Conservation (phyloP, 106 monocot genomes). For the Hemerocallis citrina region DNA sequence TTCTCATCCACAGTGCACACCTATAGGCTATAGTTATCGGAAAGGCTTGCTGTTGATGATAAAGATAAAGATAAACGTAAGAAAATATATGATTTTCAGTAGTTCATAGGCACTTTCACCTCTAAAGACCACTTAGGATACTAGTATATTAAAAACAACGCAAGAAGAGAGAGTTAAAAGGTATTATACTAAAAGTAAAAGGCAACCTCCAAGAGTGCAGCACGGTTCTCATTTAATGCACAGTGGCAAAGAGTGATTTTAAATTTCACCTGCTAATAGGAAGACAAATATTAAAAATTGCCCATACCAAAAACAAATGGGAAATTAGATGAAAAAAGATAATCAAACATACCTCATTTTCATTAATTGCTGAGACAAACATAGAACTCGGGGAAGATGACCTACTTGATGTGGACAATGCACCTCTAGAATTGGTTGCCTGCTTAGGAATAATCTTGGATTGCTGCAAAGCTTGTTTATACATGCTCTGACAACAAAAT, state of each 20-base stretch:
- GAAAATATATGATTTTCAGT: no score
- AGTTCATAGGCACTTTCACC: no score
- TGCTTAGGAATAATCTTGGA: slow-evolving; percentile 77
- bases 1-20: no score
- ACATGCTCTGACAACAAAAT: slow-evolving; percentile 48
- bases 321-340: neutral
- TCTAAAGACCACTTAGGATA: no score
- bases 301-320: slow-evolving; percentile 3
- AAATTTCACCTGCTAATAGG: slow-evolving; percentile 74
- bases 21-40: no score
- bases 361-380: slow-evolving; percentile 57
- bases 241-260: slow-evolving; percentile 89
- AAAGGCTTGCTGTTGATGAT: no score
- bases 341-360: slow-evolving; percentile 62
- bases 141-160: no score
- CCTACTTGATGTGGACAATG: slow-evolving; percentile 55
- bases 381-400: slow-evolving; percentile 88
- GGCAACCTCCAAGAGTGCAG: slow-evolving; percentile 82
- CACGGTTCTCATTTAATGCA: slow-evolving; percentile 73
- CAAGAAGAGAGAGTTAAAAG: neutral
- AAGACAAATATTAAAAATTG: slow-evolving; percentile 2
- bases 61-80: no score
- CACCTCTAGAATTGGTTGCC: slow-evolving; percentile 46
- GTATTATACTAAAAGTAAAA: neutral
- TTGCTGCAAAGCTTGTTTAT: slow-evolving; percentile 89